Base-by-base conservation (phyloP, 257 asterid genomes). In the Petunia axillaris region DNA sequence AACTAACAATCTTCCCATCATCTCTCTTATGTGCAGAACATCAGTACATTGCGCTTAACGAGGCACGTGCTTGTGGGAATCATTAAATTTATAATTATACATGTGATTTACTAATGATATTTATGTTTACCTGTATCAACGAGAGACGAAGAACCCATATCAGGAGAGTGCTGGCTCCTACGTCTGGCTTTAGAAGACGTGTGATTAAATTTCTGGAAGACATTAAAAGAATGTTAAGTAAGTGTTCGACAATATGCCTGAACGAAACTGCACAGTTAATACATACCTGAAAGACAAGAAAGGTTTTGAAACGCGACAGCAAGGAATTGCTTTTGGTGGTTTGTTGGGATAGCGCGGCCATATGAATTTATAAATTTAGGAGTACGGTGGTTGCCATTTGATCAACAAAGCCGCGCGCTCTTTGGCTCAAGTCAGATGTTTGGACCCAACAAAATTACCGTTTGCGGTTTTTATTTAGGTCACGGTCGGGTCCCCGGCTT, bases 191-290 rank as follows among this genome's bases (percentile, higher is more conserved):
- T 86, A 40, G 53, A 81, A 57, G 37, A 79, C 80, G 88, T 79
- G 79, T 86, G 81, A 75, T 82, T 81, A 52, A 82, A 82, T 81
- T 89, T 89, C 97, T 91, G 90, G 73, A 86, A 81, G 82, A 86
- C 15, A 77, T 4, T 39, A 35, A 77, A 80, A 57, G 55, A 6
- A 0, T 15, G 66, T 3, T 58, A 25, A 3, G 65, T 25, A 43
- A 75, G 58, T 87, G 91, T 85, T 84, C 77, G 92, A 86, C 63
- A n/a, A 83, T 84, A 84, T 86, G 89, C 71, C 81, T 80, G 84
- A 85, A 60, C 55, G 89, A 84, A 82, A 63, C 0, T 4, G 50
- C 40, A 16, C 25, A 10, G 37, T 35, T 16, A 4, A 52, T 36
- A 15, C 70, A 74, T 75, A 93, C 96, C 97, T 89, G 87, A 85